Evolutionary conservation across 2,329 filamentous ascomycete genomes (phyloP), one percentile per base, ranked within the genome.

Genomic region (Curvularia hawaiiensis): DNA sequence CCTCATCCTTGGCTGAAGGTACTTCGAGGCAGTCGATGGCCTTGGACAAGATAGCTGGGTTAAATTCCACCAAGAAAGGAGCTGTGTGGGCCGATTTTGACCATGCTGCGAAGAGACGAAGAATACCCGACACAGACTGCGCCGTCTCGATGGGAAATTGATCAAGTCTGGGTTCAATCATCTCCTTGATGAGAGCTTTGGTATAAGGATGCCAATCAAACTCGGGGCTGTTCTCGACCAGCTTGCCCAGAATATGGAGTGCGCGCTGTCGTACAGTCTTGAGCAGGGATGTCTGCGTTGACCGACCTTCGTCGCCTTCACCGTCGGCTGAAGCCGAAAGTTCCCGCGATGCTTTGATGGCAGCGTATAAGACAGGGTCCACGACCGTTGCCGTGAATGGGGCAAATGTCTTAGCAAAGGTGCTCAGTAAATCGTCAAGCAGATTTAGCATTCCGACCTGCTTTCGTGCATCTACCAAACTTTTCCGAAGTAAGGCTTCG

Each of bases 401-500:
- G 2, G 82, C 77, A 52, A 96, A 86, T 52, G 88, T 88, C 5
- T 84, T 86, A 52, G 93, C 92, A 35, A 98, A 84, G 52, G 95
- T 92, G 56, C 90, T 89, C 58, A 98, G 87, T 73, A 98, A 86
- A 11, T 94, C 88, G 58, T 92, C 88, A 49, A 95, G 83, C 91
- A 98, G 95, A 72, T 96, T 96, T 50, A 97, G 79, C 72, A 97
- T 87, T 80, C 96, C 95, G 57, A 95, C 85, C 75, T 97, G 94
- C 75, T 93, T 95, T 68, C 93, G 86, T 11, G 84, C 78, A 16
- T 85, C 84, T 26, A 93, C 78, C 12, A 89, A 61, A 44, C 90
- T 85, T 28, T 60, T 59, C n/a, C 63, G 53, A 8, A 75, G 41
- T 6, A 74, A 10, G 1, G 82, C 72, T 54, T 83, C 79, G 49